Conservation (phyloP, 441 rosid genomes). For the Theobroma grandiflorum region DNA sequence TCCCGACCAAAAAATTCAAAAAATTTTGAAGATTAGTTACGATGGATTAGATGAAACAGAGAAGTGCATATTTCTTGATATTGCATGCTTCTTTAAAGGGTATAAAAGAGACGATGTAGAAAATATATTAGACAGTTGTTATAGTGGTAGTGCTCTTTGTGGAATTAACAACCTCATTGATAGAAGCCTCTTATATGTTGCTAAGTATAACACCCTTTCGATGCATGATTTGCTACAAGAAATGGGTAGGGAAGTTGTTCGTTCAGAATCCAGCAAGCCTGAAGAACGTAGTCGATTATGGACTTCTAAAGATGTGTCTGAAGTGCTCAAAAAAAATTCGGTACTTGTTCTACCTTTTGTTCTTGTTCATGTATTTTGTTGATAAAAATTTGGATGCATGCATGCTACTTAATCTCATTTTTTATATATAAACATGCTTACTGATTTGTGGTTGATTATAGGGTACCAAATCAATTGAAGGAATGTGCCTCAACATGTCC, state of each 20-base stretch:
- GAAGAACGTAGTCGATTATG: neutral
- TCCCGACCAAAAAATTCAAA: conserved; percentile 41
- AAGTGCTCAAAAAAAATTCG: conserved; percentile 21
- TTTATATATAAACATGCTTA: neutral
- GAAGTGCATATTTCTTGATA: conserved; percentile 58
- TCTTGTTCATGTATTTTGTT: neutral
- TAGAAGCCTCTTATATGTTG: conserved; percentile 53
- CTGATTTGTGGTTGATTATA: neutral
- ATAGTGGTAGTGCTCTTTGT: conserved; percentile 40
- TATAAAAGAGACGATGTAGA: conserved; percentile 45
- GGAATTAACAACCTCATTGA: conserved; percentile 44
- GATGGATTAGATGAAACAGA: conserved; percentile 44
- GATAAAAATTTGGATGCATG: neutral
- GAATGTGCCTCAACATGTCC: conserved; percentile 27
- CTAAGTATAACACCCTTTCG: conserved; percentile 42
- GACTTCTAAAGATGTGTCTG: conserved; percentile 25
- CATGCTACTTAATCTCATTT: neutral
- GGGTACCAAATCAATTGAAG: conserved; percentile 39
- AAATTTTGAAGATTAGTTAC: conserved; percentile 52
- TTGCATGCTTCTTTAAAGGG: conserved; percentile 58
- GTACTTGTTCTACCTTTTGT: neutral
- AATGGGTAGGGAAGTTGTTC: conserved; percentile 64
- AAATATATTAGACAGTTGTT: conserved; percentile 52
- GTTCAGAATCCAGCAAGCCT: conserved; percentile 20
- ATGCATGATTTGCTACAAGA: conserved; percentile 72